Percentiles rank a stretch among this genome's conserved stretches.
Evolutionary conservation across 345 rosid genomes (phyloP).

Genomic region (Atalantia buxifolia): DNA sequence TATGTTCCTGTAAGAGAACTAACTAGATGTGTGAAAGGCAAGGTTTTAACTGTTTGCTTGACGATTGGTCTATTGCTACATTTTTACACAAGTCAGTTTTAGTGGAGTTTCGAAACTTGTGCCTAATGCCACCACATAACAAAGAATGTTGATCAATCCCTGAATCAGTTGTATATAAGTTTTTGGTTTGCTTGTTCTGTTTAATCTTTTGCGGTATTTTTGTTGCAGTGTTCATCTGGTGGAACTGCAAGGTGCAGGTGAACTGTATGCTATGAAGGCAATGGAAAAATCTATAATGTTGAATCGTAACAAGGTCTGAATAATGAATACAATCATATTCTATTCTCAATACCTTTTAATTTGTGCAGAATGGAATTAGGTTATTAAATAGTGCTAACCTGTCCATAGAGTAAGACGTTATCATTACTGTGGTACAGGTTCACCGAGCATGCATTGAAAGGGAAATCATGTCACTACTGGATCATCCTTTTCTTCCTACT

Average conservation of each 20-base stretch:
- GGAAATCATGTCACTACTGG: constrained; percentile 83
- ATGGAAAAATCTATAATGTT: constrained; percentile 90
- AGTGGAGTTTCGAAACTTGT: neutral
- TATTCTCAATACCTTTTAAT: neutral
- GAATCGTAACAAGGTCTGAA: constrained; percentile 82
- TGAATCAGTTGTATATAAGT: neutral
- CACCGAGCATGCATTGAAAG: constrained; percentile 95
- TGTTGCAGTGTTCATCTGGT: constrained; percentile 79
- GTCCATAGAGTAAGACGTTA: neutral
- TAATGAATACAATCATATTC: neutral
- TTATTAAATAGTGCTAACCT: neutral
- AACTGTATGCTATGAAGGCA: constrained; percentile 93
- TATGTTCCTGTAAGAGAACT: neutral
- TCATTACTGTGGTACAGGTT: constrained; percentile 41
- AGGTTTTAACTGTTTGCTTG: neutral
- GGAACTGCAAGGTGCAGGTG: constrained; percentile 72
- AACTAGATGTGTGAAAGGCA: neutral
- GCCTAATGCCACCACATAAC: neutral
- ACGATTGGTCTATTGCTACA: neutral
- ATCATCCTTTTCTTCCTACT: constrained; percentile 96
- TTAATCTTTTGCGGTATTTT: neutral
- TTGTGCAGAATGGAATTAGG: neutral
- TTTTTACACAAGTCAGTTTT: neutral
- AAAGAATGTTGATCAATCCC: neutral
- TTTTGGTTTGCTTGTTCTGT: neutral